Base-by-base conservation (phyloP, 2,329 filamentous ascomycete species). In the Trematosphaeria pertusa region DNA sequence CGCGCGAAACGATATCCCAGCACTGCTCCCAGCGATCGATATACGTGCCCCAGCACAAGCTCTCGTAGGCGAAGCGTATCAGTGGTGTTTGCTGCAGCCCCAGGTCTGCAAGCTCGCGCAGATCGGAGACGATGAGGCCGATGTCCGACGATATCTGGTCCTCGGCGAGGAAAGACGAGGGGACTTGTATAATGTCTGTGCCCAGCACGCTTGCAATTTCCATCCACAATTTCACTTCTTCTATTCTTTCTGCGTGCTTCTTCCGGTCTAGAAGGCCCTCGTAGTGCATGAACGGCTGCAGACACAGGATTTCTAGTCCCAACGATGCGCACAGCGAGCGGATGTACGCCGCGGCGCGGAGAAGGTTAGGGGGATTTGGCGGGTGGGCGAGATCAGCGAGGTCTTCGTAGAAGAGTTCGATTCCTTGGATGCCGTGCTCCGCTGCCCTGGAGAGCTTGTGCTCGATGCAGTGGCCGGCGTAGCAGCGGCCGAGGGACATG, bases 351-450 rank as follows among this genome's bases (percentile, higher is more conserved):
- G 88, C 86, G 1, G 87, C 87, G 5, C 74, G 62, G 15, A 88
- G 59, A 30, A 85, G 77, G 55, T 78, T 78, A 8, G 74, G 62
- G 11, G 71, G 58, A 2, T 69, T 72, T 19, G 74, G 65, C 1
- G 76, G 69, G 22, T 68, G 58, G 55, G 86, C 83, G 11, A 87
- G 63, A 59, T 85, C 83, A 48, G 83, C 75, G 3, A 93, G 79
- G 66, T 93, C 89, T 65, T 93, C 88, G 69, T 87, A 85, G 75
- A 91, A 91, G 15, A 91, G 78, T 67, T 93, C 89, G 54, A 93
- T 82, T 40, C 87, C 87, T 48, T 80, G 70, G 64, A 90, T 84
- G 15, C 85, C 85, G 58, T 87, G 79, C 43, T 78, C 75, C 5
- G 81, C 75, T 8, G 88, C 88, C 73, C 85, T 81, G 64, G 85